Evolutionary conservation across 176 grass and related monocot genomes (phyloP).

Genomic region (Panicum miliaceum): DNA sequence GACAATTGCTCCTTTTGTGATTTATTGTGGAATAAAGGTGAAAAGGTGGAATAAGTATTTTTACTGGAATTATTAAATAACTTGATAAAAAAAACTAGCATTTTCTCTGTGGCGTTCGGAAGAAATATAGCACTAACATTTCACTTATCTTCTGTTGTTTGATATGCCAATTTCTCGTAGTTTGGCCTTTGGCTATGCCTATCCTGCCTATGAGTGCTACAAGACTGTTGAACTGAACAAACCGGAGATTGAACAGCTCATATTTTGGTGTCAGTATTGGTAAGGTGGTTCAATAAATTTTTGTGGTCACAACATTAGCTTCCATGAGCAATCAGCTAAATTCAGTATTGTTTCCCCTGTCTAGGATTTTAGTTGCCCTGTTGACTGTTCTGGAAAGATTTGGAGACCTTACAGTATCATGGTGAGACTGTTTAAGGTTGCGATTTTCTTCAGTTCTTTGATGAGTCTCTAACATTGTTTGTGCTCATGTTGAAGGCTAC

Average conservation of each 20-base stretch:
- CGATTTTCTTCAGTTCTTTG: constrained; percentile 34
- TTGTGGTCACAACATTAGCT: background rate
- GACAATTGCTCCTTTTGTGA: background rate
- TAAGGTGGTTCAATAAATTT: constrained; percentile 47
- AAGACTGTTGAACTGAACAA: constrained; percentile 99
- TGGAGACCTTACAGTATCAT: constrained; percentile 90
- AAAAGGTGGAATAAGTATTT: background rate
- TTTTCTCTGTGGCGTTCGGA: background rate
- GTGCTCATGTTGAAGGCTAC: constrained; percentile 66
- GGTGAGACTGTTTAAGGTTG: constrained; percentile 55
- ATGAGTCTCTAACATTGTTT: constrained; percentile 45
- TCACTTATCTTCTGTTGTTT: constrained; percentile 25
- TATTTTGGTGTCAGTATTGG: constrained; percentile 99
- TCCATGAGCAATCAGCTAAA: constrained; percentile 7
- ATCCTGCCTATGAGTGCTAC: constrained; percentile 99
- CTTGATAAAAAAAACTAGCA: background rate
- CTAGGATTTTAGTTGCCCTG: constrained; percentile 92
- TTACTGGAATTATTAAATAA: background rate
- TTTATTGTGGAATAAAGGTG: background rate
- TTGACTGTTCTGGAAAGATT: constrained; percentile 94
- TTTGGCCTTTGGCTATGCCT: constrained; percentile 90
- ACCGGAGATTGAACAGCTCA: constrained; percentile 91
- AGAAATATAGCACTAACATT: background rate
- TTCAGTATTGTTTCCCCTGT: constrained; percentile 34
- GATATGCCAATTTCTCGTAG: constrained; percentile 43